Conservation (phyloP, 2,329 filamentous ascomycete genomes). For the Diaporthe ilicicola region DNA sequence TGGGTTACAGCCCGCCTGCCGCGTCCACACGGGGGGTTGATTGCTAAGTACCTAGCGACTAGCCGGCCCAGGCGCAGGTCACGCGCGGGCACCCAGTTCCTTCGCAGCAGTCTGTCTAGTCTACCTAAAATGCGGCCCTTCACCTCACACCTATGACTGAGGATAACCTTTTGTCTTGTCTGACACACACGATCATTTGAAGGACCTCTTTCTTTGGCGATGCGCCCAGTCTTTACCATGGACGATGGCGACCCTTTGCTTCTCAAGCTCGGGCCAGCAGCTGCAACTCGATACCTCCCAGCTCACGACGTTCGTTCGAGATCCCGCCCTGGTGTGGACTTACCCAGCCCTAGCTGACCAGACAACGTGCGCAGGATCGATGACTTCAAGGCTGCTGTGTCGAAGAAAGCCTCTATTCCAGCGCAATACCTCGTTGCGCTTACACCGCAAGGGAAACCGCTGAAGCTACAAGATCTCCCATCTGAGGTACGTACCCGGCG, state of each 20-base stretch:
- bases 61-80: conserved; percentile 16
- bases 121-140: background rate
- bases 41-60: conserved; percentile 4
- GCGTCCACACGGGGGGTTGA: conserved; percentile 9
- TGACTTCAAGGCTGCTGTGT: conserved; percentile 83
- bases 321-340: conserved; percentile 33
- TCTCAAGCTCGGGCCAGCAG: conserved; percentile 80
- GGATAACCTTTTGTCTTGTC: background rate
- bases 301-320: conserved; percentile 73
- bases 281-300: conserved; percentile 79
- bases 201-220: background rate
- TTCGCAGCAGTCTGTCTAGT: background rate
- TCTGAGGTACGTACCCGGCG: conserved; percentile 69
- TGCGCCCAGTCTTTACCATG: conserved; percentile 25
- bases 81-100: conserved; percentile 13
- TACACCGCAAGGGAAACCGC: conserved; percentile 83
- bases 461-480: conserved; percentile 81
- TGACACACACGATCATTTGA: background rate
- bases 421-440: conserved; percentile 84
- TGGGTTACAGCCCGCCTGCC: conserved; percentile 8
- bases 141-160: conserved; percentile 9
- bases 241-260: conserved; percentile 27
- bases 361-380: conserved; percentile 69
- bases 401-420: conserved; percentile 77
- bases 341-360: conserved; percentile 33